phyloP scores from a whole-genome alignment of 2,329 filamentous ascomycete genomes.

The Botrytis sinoallii region DNA sequence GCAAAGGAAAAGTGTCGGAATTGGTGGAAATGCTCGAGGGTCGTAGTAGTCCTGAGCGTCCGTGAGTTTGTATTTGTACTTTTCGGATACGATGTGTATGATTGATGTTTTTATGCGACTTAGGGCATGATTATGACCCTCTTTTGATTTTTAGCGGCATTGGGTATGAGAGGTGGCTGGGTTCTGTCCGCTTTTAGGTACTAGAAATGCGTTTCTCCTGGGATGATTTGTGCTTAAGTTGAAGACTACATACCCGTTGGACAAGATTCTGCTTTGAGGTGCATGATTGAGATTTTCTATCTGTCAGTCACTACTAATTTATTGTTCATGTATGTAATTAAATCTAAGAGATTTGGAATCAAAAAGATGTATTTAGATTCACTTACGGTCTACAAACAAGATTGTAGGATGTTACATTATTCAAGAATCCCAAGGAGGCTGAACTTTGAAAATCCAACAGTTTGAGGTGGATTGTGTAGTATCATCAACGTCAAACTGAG shows the following conservation, averaged over 20 bases:
- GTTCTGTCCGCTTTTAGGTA: not conserved
- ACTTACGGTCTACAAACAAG: not conserved
- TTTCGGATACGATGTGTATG: not conserved
- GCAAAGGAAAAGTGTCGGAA: constrained; percentile 30
- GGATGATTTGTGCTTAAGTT: not conserved
- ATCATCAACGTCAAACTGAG: not conserved
- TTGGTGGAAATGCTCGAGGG: constrained; percentile 34
- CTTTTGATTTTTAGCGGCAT: constrained; percentile 8
- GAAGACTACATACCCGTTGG: not conserved
- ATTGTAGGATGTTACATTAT: not conserved
- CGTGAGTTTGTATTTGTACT: not conserved
- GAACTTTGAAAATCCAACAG: not conserved
- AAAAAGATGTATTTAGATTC: not conserved
- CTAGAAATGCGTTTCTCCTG: not conserved
- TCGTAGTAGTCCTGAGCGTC: constrained; percentile 28
- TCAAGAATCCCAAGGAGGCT: not conserved
- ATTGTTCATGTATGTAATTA: not conserved
- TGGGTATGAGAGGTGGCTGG: not conserved
- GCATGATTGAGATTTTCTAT: not conserved
- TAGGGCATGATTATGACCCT: not conserved
- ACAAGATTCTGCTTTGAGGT: not conserved
- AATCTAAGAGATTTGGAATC: not conserved
- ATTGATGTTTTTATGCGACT: not conserved
- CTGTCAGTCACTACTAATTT: not conserved
- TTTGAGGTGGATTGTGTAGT: not conserved